These are phyloP conservation scores for Proliferodiscus dingleyae DNA, from an alignment of 2,329 filamentous ascomycete genomes.

Conservation along the genomic window DNA sequence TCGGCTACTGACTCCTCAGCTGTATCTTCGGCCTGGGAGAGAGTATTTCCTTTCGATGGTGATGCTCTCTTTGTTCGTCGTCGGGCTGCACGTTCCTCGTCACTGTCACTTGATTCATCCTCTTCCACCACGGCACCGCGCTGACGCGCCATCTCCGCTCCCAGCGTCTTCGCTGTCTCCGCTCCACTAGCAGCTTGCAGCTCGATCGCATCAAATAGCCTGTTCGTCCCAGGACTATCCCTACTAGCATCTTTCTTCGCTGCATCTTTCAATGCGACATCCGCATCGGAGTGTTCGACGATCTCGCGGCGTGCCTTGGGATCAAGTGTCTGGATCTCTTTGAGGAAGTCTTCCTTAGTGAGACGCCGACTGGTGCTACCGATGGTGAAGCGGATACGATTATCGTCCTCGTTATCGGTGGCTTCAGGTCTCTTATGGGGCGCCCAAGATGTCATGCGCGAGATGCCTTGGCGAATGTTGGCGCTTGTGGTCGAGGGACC, in stretches of 20 bases:
- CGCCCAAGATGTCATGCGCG: slow-evolving; percentile 27
- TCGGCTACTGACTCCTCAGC: slow-evolving; percentile 7
- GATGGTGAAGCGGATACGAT: slow-evolving; percentile 71
- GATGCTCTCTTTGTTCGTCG: too few species aligned
- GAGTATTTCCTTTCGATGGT: too few species aligned
- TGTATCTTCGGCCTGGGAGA: slow-evolving; percentile 39
- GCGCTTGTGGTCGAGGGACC: background rate
- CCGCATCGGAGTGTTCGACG: slow-evolving; percentile 25
- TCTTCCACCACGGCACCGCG: slow-evolving; percentile 13
- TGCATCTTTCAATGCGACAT: slow-evolving; percentile 26
- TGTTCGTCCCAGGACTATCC: slow-evolving; percentile 19
- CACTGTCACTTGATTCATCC: slow-evolving; percentile 2
- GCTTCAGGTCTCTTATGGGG: slow-evolving; percentile 17
- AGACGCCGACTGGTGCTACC: slow-evolving; percentile 67
- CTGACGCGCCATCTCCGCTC: slow-evolving; percentile 17
- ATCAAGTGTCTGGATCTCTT: slow-evolving; percentile 68
- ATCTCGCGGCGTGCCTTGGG: slow-evolving; percentile 46
- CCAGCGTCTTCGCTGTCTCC: slow-evolving; percentile 13
- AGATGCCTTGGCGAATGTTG: slow-evolving; percentile 20
- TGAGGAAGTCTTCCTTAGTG: slow-evolving; percentile 76
- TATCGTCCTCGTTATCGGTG: slow-evolving; percentile 40
- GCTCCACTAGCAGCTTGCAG: slow-evolving; percentile 11
- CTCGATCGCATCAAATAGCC: slow-evolving; percentile 35
- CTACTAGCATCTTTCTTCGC: slow-evolving; percentile 27
- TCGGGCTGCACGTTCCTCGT: slow-evolving; percentile 1